Conservation (phyloP, 495 filamentous ascomycete species). For the Astrocystis sublimbata region DNA sequence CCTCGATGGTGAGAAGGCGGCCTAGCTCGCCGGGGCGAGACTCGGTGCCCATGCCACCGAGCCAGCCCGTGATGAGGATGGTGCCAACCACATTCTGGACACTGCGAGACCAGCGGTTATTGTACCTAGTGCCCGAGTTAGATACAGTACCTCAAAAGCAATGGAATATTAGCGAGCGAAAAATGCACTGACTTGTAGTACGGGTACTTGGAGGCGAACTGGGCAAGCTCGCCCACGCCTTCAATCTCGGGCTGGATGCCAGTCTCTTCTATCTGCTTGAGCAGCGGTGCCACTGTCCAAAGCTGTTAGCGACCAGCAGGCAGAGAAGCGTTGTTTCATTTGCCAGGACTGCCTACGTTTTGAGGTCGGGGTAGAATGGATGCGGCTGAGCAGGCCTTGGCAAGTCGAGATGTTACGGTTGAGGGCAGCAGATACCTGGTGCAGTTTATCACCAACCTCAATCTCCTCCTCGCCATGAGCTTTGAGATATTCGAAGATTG, state of each 20-base stretch:
- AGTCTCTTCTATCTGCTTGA: constrained; percentile 53
- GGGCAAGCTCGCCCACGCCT: constrained; percentile 60
- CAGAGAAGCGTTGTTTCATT: neutral
- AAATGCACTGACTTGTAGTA: constrained; percentile 75
- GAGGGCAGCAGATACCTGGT: constrained; percentile 75
- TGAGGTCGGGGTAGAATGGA: constrained; percentile 79
- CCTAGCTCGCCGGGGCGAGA: constrained; percentile 47
- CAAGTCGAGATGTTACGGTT: constrained; percentile 65
- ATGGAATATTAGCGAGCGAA: neutral
- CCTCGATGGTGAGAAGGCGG: constrained; percentile 80
- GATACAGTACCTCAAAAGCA: neutral
- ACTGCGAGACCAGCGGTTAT: constrained; percentile 77
- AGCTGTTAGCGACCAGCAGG: constrained; percentile 19
- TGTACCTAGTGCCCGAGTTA: constrained; percentile 57
- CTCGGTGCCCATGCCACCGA: constrained; percentile 60
- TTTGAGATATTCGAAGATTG: constrained; percentile 86
- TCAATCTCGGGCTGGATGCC: constrained; percentile 58
- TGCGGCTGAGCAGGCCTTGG: constrained; percentile 78
- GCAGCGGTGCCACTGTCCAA: constrained; percentile 43
- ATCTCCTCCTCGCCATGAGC: constrained; percentile 86
- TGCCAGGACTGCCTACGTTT: constrained; percentile 60
- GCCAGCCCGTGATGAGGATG: constrained; percentile 74
- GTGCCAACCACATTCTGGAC: constrained; percentile 79
- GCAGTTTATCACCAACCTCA: constrained; percentile 76
- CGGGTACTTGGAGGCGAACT: constrained; percentile 75